Conservation (phyloP, 805 yeast genomes). For the Spathaspora girioi region DNA sequence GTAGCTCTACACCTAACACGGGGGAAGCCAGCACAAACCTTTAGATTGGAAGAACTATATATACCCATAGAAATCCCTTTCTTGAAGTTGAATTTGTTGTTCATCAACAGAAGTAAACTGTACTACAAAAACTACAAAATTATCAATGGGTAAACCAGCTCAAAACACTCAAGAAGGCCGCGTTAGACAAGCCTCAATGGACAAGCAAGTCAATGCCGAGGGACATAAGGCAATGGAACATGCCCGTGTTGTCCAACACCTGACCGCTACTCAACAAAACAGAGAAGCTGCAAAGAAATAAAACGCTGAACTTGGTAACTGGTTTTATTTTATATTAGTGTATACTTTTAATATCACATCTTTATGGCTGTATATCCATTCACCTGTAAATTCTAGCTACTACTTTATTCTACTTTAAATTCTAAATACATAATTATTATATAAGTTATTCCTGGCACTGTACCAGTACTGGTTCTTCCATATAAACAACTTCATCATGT, state of each 20-base stretch:
- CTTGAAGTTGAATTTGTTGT: too few relatives aligned
- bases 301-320: background rate
- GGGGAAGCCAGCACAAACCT: too few relatives aligned
- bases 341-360: too few relatives aligned
- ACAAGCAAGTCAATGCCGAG: background rate
- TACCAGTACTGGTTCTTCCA: constrained; percentile 20
- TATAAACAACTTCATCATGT: constrained; percentile 13
- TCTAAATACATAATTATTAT: background rate
- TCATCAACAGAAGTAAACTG: background rate
- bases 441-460: constrained; percentile 9
- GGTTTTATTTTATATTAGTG: background rate
- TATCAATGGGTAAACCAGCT: background rate
- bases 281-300: background rate
- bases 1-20: too few relatives aligned
- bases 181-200: background rate
- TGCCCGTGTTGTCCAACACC: background rate
- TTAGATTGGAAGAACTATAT: too few relatives aligned
- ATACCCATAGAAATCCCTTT: too few relatives aligned
- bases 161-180: background rate
- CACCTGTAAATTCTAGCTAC: background rate
- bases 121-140: background rate
- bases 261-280: background rate
- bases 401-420: background rate
- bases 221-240: background rate
- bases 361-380: too few relatives aligned